Percentiles rank a stretch among this genome's conserved stretches.
These are phyloP conservation scores for Aureobasidium sp. DNA, from an alignment of 2,329 filamentous ascomycete genomes.

Conservation along the genomic window DNA sequence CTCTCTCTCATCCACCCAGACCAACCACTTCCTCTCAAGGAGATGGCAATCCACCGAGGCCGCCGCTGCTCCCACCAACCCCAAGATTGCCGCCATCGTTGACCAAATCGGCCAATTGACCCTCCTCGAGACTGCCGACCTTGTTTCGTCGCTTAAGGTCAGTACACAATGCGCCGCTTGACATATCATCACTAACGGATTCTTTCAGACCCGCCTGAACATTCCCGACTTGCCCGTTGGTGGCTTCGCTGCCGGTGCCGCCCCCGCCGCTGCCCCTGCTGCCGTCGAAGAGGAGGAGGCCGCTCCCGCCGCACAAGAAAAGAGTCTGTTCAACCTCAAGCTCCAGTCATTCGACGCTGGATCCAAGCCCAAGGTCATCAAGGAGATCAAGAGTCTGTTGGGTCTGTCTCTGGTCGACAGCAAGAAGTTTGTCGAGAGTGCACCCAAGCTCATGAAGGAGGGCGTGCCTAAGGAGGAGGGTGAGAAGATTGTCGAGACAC, in stretches of 20 bases:
- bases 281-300: slow-evolving; percentile 76
- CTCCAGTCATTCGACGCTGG: slow-evolving; percentile 80
- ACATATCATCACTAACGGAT: slow-evolving; percentile 6
- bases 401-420: slow-evolving; percentile 95
- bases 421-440: slow-evolving; percentile 99
- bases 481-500: slow-evolving; percentile 91
- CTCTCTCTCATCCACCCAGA: slow-evolving; percentile 12
- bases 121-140: slow-evolving; percentile 90
- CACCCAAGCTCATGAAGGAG: slow-evolving; percentile 98
- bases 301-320: slow-evolving; percentile 78
- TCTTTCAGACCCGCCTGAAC: slow-evolving; percentile 73
- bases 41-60: slow-evolving; percentile 86
- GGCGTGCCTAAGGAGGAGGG: slow-evolving; percentile 97
- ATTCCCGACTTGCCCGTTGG: slow-evolving; percentile 96
- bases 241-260: slow-evolving; percentile 68
- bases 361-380: slow-evolving; percentile 98
- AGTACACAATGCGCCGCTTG: slow-evolving; percentile 20
- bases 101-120: slow-evolving; percentile 99
- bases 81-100: slow-evolving; percentile 91
- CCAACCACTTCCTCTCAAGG: slow-evolving; percentile 35
- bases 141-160: slow-evolving; percentile 93
- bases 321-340: slow-evolving; percentile 96
- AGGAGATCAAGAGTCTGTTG: slow-evolving; percentile 96
- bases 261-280: slow-evolving; percentile 55
- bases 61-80: slow-evolving; percentile 50